These are phyloP conservation scores for Lentinula aciculospora DNA, from an alignment of 768 basidiomycete species.

Conservation along the genomic window DNA sequence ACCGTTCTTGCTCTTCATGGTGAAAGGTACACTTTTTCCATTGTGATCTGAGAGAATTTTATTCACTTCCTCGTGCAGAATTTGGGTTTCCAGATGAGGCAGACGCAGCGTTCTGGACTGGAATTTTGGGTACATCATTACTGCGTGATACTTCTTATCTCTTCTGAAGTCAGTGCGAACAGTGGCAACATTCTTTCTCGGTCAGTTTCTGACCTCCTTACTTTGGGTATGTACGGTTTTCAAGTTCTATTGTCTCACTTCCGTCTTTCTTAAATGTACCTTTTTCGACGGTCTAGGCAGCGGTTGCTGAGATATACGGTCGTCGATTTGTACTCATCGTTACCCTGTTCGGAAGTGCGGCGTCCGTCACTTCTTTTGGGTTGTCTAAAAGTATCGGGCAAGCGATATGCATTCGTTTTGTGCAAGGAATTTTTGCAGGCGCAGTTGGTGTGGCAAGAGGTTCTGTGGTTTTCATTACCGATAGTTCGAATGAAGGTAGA, in stretches of 20 bases:
- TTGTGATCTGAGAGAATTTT: not conserved
- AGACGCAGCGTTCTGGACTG: conserved; percentile 85
- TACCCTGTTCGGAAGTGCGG: conserved; percentile 79
- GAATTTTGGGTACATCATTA: conserved; percentile 60
- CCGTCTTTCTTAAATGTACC: conserved; percentile 6
- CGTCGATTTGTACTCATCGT: conserved; percentile 78
- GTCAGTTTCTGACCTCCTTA: conserved; percentile 92
- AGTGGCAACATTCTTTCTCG: conserved; percentile 84
- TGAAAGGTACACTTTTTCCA: conserved; percentile 51
- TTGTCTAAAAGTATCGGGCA: conserved; percentile 69
- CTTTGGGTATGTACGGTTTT: conserved; percentile 62
- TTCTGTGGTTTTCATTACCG: conserved; percentile 83
- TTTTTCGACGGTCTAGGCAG: conserved; percentile 48
- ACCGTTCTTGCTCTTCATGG: conserved; percentile 94
- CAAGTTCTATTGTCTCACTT: conserved; percentile 6
- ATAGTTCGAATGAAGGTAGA: conserved; percentile 86
- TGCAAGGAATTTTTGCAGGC: conserved; percentile 90
- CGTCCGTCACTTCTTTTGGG: conserved; percentile 74
- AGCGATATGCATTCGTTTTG: conserved; percentile 76
- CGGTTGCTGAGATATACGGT: conserved; percentile 88
- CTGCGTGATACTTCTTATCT: not conserved
- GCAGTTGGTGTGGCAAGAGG: conserved; percentile 97
- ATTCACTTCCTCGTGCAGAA: conserved; percentile 30
- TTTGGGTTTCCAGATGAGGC: conserved; percentile 76
- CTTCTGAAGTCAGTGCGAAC: conserved; percentile 21